Percentiles rank a stretch among this genome's conserved stretches.
phyloP scores from a whole-genome alignment of 176 grass and related monocot genomes.

The Triticum monococcum region DNA sequence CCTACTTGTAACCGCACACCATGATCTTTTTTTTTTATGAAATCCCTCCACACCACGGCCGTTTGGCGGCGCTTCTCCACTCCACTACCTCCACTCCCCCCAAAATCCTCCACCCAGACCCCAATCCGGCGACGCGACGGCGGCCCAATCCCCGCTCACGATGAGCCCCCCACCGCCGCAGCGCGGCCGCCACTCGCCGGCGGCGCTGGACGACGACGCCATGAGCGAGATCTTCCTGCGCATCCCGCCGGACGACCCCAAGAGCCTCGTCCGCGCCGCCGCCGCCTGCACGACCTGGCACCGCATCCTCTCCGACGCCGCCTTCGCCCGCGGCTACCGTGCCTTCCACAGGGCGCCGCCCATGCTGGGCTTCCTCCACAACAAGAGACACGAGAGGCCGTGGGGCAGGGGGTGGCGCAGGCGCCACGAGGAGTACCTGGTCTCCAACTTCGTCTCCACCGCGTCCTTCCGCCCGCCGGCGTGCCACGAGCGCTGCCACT shows the following conservation, averaged over 20 bases:
- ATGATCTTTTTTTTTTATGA: too few relatives aligned
- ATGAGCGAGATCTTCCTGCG: background rate
- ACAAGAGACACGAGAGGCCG: background rate
- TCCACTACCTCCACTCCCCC: background rate
- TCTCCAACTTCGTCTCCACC: conserved; percentile 3
- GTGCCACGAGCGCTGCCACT: background rate
- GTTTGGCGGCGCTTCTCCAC: too few relatives aligned
- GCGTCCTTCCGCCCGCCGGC: background rate
- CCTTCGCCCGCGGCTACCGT: background rate
- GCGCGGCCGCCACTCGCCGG: background rate
- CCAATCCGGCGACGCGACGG: background rate
- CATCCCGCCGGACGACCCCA: background rate
- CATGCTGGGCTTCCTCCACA: conserved; percentile 8
- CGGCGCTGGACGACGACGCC: background rate
- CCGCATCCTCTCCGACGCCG: background rate
- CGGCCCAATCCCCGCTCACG: background rate
- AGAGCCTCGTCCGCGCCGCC: background rate
- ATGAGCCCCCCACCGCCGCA: background rate
- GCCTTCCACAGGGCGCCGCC: background rate
- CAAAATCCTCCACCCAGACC: background rate
- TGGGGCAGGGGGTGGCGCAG: background rate
- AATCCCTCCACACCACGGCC: too few relatives aligned
- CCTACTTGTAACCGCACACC: too few relatives aligned
- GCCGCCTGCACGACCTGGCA: background rate
- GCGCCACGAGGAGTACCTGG: background rate